phyloP scores from a whole-genome alignment of 768 basidiomycete genomes.

The Lactarius vividus region DNA sequence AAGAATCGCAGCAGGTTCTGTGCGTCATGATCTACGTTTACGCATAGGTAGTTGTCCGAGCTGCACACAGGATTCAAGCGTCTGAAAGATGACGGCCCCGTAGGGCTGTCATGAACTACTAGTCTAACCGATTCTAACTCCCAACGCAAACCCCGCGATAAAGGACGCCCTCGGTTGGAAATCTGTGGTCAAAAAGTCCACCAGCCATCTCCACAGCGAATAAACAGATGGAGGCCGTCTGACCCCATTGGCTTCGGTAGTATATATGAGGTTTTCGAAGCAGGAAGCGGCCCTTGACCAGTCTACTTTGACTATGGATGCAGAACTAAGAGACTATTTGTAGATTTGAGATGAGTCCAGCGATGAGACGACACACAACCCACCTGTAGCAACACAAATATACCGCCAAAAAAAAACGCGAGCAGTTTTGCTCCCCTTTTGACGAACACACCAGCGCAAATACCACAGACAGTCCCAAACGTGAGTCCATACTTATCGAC shows the following conservation, averaged over 20 bases:
- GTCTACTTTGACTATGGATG: constrained; percentile 71
- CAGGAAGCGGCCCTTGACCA: constrained; percentile 64
- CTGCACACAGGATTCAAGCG: too few relatives aligned
- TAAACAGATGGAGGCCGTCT: constrained; percentile 60
- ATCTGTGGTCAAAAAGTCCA: constrained; percentile 87
- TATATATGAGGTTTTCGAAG: constrained; percentile 76
- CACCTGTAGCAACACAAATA: constrained; percentile 90
- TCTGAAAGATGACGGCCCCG: too few relatives aligned
- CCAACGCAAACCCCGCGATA: constrained; percentile 76
- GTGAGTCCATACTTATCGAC: constrained; percentile 79
- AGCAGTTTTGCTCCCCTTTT: constrained; percentile 88
- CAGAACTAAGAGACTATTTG: constrained; percentile 72
- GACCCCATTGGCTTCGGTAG: constrained; percentile 52
- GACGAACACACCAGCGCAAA: constrained; percentile 90
- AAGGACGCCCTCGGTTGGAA: constrained; percentile 91
- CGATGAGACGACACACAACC: constrained; percentile 28
- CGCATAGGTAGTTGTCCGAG: too few relatives aligned
- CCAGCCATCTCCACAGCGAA: constrained; percentile 61
- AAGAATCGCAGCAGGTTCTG: too few relatives aligned
- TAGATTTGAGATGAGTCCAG: not conserved
- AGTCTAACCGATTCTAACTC: constrained; percentile 69
- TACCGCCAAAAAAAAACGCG: constrained; percentile 85
- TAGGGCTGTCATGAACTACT: too few relatives aligned
- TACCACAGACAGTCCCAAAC: constrained; percentile 85
- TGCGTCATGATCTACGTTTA: too few relatives aligned